Base-by-base conservation (phyloP, 306 rosid genomes). In the Begonia masoniana region DNA sequence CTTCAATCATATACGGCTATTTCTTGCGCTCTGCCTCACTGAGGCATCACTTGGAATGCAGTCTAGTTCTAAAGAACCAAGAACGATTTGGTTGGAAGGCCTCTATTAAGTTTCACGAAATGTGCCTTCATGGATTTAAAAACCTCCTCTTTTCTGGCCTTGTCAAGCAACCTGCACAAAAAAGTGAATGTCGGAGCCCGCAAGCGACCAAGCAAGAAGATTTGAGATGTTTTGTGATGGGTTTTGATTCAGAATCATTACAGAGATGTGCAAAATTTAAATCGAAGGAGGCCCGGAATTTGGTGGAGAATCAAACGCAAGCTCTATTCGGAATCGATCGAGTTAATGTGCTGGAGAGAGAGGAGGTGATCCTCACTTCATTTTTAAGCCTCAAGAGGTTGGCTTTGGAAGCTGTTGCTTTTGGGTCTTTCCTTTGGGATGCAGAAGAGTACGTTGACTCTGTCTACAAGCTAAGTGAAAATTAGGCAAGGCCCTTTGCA, bases 371-470 rank as follows among this genome's bases (percentile, higher is more conserved):
- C 54, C 71, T 78, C 70, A 91, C 99, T 24, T 86, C 99, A 10
- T 91, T 83, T 71, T 83, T 96, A 5, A 91, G 88, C 60, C 50
- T 91, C 58, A 91, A 83, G 81, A 91, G 99, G 67, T 70, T 91
- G 54, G 92, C 83, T 46, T 76, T 86, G 76, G 99, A 92, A 80
- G 99, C 88, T 62, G 93, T 86, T 67, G 96, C 99, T 42, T 92
- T 92, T 69, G 99, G 99, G 61, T 73, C 84, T 9, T 86, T 91
- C 66, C 76, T 91, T 39, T 83, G 99, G 99, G 99, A 86, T 64
- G 71, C 84, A 10, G 99, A 92, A 73, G 99, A 86, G 62, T 81
- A 75, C 73, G 65, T 92, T 48, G 78, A 77, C 61, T 66, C 64
- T 52, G 63, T 86, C 13, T 92, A 86, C 71, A 74, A 75, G 81